Conservation (phyloP, 805 yeast genomes). For the Wickerhamomyces rabaulensis region DNA sequence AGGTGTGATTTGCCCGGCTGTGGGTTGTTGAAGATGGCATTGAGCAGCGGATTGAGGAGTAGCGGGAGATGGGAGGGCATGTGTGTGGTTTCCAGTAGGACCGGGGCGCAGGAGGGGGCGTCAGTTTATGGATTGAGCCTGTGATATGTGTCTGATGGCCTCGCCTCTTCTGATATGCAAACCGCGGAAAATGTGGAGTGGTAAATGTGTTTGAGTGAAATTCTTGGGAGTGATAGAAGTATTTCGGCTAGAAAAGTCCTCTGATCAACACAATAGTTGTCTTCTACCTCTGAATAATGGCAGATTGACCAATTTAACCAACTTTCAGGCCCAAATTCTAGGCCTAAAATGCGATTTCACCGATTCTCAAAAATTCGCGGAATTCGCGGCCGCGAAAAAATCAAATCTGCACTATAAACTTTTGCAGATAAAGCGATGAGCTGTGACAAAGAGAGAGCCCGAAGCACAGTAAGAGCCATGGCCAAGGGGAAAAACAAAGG, state of each 20-base stretch:
- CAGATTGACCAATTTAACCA: not conserved
- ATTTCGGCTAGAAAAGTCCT: no score
- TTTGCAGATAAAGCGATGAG: not conserved
- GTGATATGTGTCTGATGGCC: not conserved
- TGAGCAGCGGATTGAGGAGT: constrained; percentile 57
- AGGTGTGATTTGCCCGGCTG: constrained; percentile 41
- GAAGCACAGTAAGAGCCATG: constrained; percentile 16
- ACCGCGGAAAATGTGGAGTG: no score
- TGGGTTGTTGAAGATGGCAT: constrained; percentile 64
- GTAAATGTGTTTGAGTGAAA: no score
- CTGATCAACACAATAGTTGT: no score
- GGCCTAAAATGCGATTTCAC: not conserved
- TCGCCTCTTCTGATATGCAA: not conserved
- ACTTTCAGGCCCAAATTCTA: not conserved
- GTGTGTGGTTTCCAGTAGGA: not conserved
- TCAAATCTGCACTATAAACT: not conserved
- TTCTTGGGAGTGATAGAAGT: no score
- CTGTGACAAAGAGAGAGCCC: not conserved
- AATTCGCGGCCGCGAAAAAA: not conserved
- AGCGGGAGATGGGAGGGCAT: constrained; percentile 44
- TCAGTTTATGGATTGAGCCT: not conserved
- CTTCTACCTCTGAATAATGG: not conserved
- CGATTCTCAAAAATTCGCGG: not conserved
- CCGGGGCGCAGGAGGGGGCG: not conserved
- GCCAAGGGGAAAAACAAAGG: constrained; percentile 43